These are phyloP conservation scores for Penium margaritaceum DNA, from an alignment of 139 green algal species.

Conservation along the genomic window DNA sequence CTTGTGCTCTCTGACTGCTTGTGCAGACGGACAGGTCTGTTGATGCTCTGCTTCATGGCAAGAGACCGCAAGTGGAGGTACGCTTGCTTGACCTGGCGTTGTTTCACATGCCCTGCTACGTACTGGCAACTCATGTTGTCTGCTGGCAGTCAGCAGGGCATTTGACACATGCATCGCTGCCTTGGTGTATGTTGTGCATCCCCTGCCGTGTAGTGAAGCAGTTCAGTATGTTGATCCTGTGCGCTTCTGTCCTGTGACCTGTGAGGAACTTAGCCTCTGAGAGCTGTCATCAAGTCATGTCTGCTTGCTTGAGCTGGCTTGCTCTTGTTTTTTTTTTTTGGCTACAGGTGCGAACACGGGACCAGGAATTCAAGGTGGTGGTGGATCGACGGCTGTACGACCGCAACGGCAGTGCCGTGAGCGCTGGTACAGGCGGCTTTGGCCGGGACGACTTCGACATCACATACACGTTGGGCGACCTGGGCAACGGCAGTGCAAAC, in stretches of 20 bases:
- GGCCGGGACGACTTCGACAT: too few relatives aligned
- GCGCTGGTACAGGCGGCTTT: too few relatives aligned
- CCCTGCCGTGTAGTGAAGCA: background rate
- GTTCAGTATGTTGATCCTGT: background rate
- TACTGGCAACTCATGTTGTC: too few relatives aligned
- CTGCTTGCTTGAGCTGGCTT: too few relatives aligned
- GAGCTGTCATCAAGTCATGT: background rate
- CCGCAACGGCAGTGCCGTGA: slow-evolving; percentile 42
- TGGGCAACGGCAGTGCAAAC: too few relatives aligned
- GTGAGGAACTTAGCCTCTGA: background rate
- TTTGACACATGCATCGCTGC: background rate
- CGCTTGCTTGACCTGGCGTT: background rate
- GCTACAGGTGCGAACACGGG: slow-evolving; percentile 23
- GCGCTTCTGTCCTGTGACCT: background rate
- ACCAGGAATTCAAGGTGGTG: slow-evolving; percentile 21
- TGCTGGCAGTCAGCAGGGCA: too few relatives aligned
- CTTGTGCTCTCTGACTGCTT: too few relatives aligned
- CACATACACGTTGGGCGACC: too few relatives aligned
- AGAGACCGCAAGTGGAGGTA: slow-evolving; percentile 17
- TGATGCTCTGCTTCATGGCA: slow-evolving; percentile 36
- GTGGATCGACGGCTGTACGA: slow-evolving; percentile 32
- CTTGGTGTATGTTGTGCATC: background rate
- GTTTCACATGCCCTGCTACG: background rate
- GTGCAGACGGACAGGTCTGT: slow-evolving; percentile 40
- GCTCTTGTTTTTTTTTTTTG: background rate